These are phyloP conservation scores for Sugiyamaella smithiae DNA, from an alignment of 805 yeast genomes.

Conservation along the genomic window DNA sequence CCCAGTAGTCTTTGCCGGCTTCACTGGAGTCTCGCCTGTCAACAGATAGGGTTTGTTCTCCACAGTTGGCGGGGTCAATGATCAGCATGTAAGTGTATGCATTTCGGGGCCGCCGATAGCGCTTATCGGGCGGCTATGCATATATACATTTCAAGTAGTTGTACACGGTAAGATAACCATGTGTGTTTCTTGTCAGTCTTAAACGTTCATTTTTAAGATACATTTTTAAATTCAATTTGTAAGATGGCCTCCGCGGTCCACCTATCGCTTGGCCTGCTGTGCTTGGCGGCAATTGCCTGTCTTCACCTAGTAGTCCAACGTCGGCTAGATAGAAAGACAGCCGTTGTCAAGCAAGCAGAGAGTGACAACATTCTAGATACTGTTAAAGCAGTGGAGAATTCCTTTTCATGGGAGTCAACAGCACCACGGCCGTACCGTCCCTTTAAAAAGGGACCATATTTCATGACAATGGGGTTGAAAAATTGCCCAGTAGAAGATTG, in stretches of 20 bases:
- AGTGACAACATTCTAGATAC: no score
- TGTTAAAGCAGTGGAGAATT: constrained; percentile 29
- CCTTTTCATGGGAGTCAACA: constrained; percentile 44
- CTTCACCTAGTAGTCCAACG: no score
- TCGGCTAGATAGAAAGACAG: no score
- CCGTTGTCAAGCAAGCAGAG: no score
- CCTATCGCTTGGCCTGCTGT: no score
- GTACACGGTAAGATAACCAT: no score
- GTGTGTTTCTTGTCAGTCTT: no score
- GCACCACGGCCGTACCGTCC: constrained; percentile 53
- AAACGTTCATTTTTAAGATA: no score
- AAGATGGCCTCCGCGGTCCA: no score
- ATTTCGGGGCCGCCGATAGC: not conserved
- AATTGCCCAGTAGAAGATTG: constrained; percentile 50
- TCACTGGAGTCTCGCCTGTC: not conserved
- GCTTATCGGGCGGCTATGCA: constrained; percentile 1
- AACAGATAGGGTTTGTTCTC: not conserved
- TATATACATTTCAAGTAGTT: not conserved
- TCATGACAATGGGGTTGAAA: constrained; percentile 61
- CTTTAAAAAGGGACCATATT: constrained; percentile 58
- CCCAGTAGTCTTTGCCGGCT: not conserved
- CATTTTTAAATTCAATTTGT: no score
- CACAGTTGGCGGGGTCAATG: not conserved
- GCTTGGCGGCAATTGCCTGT: no score
- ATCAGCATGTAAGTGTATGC: not conserved